Percentiles rank a stretch among this genome's conserved stretches.
Evolutionary conservation across 768 basidiomycete genomes (phyloP).

Genomic region (Termitomyces bulborhizus): DNA sequence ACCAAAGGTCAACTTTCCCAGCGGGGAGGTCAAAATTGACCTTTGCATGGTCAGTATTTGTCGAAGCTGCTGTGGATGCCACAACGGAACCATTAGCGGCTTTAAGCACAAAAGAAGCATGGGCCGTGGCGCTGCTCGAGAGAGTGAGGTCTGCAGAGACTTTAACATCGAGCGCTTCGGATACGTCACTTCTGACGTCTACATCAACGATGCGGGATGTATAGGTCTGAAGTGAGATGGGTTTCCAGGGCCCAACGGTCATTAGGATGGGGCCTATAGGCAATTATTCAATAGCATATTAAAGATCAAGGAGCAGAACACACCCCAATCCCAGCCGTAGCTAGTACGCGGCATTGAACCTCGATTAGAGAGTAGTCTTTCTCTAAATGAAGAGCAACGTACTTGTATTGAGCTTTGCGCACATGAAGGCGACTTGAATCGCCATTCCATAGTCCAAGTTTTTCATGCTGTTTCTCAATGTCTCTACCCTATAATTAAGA

Average conservation of each 20-base stretch:
- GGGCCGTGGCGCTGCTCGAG: conserved; percentile 30
- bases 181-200: conserved; percentile 53
- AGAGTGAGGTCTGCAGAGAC: conserved; percentile 41
- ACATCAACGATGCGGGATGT: conserved; percentile 56
- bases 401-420: conserved; percentile 92
- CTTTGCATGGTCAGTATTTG: conserved; percentile 29
- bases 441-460: conserved; percentile 78
- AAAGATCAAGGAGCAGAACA: background rate
- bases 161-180: conserved; percentile 46
- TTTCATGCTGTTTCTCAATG: conserved; percentile 60
- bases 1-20: conserved; percentile 75
- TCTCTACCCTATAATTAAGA: conserved; percentile 54
- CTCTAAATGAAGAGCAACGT: conserved; percentile 17
- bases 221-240: conserved; percentile 68
- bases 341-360: conserved; percentile 25
- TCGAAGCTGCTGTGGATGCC: conserved; percentile 28
- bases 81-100: conserved; percentile 42
- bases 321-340: conserved; percentile 91
- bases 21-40: conserved; percentile 43
- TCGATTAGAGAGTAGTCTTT: background rate
- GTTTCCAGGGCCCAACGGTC: conserved; percentile 87
- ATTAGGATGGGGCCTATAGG: conserved; percentile 70
- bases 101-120: conserved; percentile 43
- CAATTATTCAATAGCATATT: background rate
- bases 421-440: conserved; percentile 87